Base-by-base conservation (phyloP, 352 stramenopile genomes). In the Phytophthora capsici region DNA sequence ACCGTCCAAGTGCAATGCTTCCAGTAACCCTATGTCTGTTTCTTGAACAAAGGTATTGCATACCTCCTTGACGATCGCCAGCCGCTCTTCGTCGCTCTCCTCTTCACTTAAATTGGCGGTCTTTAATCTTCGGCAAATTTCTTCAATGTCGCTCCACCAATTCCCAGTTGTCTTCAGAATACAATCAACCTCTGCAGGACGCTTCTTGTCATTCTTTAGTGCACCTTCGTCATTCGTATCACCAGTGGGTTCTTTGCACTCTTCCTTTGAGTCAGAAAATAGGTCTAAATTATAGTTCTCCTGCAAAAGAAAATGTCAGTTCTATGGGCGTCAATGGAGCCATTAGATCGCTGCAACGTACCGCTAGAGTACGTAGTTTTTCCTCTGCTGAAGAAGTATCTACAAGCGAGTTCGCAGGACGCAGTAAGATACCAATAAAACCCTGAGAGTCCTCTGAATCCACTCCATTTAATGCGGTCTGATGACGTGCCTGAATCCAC, bases 391-490 rank as follows among this genome's bases (percentile, higher is more conserved):
- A 74, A 1, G 67, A 78, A 9, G 17, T 16, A 54, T 94, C 85
- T 0, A 77, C 73, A 2, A 75, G 34, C 7, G 56, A 62, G 37
- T 86, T 87, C 14, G 83, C 79, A 17, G 84, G 61, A 16, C 83
- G 85, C 57, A 94, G 46, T 30, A 91, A 65, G 22, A 94, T 83
- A 14, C 76, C 76, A 30, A 91, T 73, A 57, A 92, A 90, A 26
- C 80, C 69, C 6, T 66, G 63, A 6, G 59, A 63, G 1, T 38
- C 44, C 2, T 63, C 40, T 1, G 54, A 60, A 38, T 26, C 26
- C 34, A 8, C 23, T 37, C 34, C 38, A 13, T n/a, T 20, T 2
- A 66, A 23, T 2, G 51, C 65, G 4, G 17, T 52, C 30, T 71
- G 69, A 58, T 84, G 63, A 0, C 72, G 69, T 8, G 32, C 34